Base-by-base conservation (phyloP, 2,329 filamentous ascomycete genomes). In the Fusarium sp. region DNA sequence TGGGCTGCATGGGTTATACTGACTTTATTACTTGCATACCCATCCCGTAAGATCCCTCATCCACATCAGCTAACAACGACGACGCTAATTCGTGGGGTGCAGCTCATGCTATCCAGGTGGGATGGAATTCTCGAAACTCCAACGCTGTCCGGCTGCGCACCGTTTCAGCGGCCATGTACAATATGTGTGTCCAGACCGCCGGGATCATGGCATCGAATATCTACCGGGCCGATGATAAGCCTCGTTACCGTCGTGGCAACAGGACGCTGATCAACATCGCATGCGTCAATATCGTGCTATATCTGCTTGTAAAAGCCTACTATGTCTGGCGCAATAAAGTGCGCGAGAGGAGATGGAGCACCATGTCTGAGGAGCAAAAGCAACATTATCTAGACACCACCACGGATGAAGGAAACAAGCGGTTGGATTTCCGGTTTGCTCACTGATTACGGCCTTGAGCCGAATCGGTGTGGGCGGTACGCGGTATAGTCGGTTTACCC, bases 81-180 rank as follows among this genome's bases (percentile, higher is more conserved):
- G 42, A 43, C 22, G 31, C 59, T 46, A 49, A 65, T 55, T 52
- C 49, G 50, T 50, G 63, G 63, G 63, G 61, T 65, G 31, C 46
- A 69, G 65, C 81, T 3, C 83, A 86, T 58, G 80, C 84, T 0
- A 83, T 86, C 38, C 82, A 84, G 65, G 83, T 84, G 5, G 81
- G 75, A 22, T 85, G 83, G 82, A 82, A 81, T 67, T 83, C 81
- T 3, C 80, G 86, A 50, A 92, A 91, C 72, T 85, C 88, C 4
- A 88, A 89, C 65, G 83, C 85, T 1, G 88, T 92, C 11, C 82
- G 89, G 13, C 88, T 86, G 7, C 81, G 89, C 8, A 87, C 89
- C 2, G 87, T 92, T 2, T 87, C 87, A 0, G 85, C 88, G 1
- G 89, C 87, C 36, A 74, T 85, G 43, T 72, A 64, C n/a, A 77